phyloP scores from a whole-genome alignment of 78 protist genomes.

The Dictyostelium firmibasis region DNA sequence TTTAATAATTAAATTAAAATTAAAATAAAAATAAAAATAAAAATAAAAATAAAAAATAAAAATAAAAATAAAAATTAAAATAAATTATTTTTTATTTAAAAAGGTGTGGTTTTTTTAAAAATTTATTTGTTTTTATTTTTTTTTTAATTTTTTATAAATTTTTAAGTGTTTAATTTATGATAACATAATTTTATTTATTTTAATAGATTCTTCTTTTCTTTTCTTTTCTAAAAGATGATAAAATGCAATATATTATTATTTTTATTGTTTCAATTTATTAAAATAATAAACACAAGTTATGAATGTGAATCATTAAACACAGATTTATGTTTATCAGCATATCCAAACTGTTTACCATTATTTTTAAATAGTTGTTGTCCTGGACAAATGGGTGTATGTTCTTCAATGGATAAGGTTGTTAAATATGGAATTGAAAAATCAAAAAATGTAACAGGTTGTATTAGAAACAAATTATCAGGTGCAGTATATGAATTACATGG shows the following conservation, averaged over 20 bases:
- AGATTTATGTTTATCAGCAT: slow-evolving; percentile 18
- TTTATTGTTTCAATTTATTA: neutral
- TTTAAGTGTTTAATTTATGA: neutral
- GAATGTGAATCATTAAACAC: slow-evolving; percentile 20
- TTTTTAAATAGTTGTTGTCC: slow-evolving; percentile 23
- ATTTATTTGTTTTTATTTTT: too few species aligned
- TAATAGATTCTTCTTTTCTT: too few species aligned
- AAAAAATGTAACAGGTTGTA: neutral
- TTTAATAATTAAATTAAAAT: neutral
- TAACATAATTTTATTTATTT: neutral
- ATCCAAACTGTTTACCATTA: slow-evolving; percentile 29
- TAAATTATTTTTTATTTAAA: neutral
- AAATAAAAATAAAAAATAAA: too few species aligned
- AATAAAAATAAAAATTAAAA: neutral
- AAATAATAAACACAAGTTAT: neutral
- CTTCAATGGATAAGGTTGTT: neutral
- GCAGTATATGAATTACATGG: neutral
- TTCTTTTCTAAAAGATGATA: neutral
- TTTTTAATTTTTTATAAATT: too few species aligned
- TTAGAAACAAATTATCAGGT: neutral
- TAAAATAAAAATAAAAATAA: neutral
- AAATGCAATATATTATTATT: neutral
- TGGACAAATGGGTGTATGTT: slow-evolving; percentile 22
- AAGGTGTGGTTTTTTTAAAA: neutral
- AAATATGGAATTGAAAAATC: neutral